A percentile compares a stretch with the other conserved stretches of the same genome.
phyloP scores from a whole-genome alignment of 2,329 filamentous ascomycete species.

The Escovopsis weberi region DNA sequence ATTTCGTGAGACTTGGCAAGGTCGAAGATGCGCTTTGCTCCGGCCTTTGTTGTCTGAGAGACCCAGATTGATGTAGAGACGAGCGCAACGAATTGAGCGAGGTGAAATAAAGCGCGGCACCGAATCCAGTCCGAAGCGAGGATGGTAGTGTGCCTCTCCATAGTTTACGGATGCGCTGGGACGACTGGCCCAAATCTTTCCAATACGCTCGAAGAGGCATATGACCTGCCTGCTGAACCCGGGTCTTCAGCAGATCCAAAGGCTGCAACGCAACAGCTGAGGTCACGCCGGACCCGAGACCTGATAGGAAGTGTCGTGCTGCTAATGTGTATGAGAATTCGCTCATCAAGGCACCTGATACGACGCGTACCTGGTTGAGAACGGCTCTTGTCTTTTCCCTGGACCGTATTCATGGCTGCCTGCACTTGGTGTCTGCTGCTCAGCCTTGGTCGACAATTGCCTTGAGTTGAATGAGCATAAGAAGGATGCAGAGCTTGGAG shows the following conservation, averaged over 20 bases:
- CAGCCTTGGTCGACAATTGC: background rate
- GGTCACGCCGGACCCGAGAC: conserved; percentile 72
- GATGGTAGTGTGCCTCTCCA: conserved; percentile 92
- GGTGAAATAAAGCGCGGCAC: conserved; percentile 88
- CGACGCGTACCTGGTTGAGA: conserved; percentile 3
- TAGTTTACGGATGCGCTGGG: conserved; percentile 50
- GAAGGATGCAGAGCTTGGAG: background rate
- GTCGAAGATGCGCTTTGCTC: conserved; percentile 42
- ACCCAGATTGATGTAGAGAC: conserved; percentile 25
- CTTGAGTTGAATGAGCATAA: background rate
- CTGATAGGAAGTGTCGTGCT: conserved; percentile 81
- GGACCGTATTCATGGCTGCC: conserved; percentile 1
- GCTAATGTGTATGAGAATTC: conserved; percentile 4
- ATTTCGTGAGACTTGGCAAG: conserved; percentile 68
- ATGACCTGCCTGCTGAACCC: conserved; percentile 73
- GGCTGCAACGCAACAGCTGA: conserved; percentile 88
- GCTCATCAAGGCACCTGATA: background rate
- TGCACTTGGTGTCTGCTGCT: background rate
- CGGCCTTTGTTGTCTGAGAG: conserved; percentile 11
- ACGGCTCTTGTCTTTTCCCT: background rate
- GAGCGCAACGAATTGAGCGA: conserved; percentile 74
- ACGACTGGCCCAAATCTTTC: conserved; percentile 36
- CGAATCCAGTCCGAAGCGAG: conserved; percentile 83
- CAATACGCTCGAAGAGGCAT: conserved; percentile 40
- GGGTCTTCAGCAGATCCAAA: conserved; percentile 89